Base-by-base conservation (phyloP, 148 eudicot species). In the Vaccinium myrtillus region DNA sequence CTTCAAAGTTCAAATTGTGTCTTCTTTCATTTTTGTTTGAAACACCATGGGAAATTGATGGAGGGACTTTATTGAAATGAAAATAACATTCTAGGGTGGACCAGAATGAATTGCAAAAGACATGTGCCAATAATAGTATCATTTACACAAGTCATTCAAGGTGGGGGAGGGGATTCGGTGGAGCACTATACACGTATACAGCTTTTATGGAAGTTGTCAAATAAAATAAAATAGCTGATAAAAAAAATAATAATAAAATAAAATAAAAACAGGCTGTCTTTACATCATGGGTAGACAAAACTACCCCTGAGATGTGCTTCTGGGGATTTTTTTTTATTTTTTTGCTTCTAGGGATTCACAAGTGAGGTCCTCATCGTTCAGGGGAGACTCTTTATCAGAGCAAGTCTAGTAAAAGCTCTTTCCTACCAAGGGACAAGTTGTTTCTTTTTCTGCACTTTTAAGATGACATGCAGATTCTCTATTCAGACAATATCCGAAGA, bases 371-470 rank as follows among this genome's bases (percentile, higher is more conserved):
- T 81, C n/a, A n/a, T n/a, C 73, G 18, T 15, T 50, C 12, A 5
- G 11, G 11, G 3, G 71, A 43, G 59, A 43, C 49, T 32, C 71
- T 36, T 12, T 43, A 39, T 36, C 43, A 8, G 19, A 30, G 25
- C 48, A 8, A 79, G 50, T 36, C 36, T 11, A 61, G 21, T 80
- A 43, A 65, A 81, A 56, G 36, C 75, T 7, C 56, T 81, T 58
- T 61, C 32, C 12, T 39, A 23, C 74, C 25, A 61, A 77, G 51
- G 46, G 46, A 43, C 61, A 80, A 39, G 2, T n/a, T 16, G 6
- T 74, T 27, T 81, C 75, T 56, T 74, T 73, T 85, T 43, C 5
- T 74, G 30, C 77, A 65, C 70, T 75, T 76, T 80, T 56, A 36
- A 10, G 32, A 77, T 77, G 58, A 50, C 18, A 75, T 6, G 3